Percentiles rank a stretch among this genome's conserved stretches.
Evolutionary conservation across 2,329 filamentous ascomycete genomes (phyloP).

Genomic region (Neocatenulostroma microsporum): DNA sequence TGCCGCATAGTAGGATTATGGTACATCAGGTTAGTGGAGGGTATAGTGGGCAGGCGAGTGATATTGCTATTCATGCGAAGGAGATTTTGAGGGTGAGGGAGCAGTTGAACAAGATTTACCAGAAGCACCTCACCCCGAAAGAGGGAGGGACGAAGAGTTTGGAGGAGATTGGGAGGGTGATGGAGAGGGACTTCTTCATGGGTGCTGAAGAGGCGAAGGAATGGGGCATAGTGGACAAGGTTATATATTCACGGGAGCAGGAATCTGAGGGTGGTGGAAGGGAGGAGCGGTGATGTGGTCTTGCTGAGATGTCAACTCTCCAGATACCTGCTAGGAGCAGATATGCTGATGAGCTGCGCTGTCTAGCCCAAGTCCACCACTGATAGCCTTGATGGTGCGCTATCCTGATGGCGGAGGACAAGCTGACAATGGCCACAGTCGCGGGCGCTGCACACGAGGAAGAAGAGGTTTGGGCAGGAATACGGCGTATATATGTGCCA

Average conservation of each 20-base stretch:
- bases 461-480: too few species aligned
- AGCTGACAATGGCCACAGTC: too few species aligned
- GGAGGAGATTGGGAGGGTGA: conserved; percentile 82
- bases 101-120: conserved; percentile 86
- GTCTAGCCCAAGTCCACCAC: too few species aligned
- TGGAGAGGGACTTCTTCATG: conserved; percentile 96
- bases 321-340: too few species aligned
- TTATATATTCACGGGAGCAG: conserved; percentile 56
- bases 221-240: conserved; percentile 85
- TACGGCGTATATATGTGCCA: too few species aligned
- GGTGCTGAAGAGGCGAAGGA: conserved; percentile 80
- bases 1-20: conserved; percentile 95
- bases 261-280: background rate
- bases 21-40: conserved; percentile 88
- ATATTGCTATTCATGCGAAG: conserved; percentile 95
- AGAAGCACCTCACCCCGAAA: conserved; percentile 67
- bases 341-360: too few species aligned
- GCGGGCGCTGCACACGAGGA: too few species aligned
- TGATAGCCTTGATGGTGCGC: too few species aligned
- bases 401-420: too few species aligned
- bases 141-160: conserved; percentile 66
- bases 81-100: conserved; percentile 83
- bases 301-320: too few species aligned
- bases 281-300: background rate
- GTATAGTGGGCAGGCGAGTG: conserved; percentile 58